Base-by-base conservation (phyloP, 1,284 basidiomycete species). In the Retiboletus flavoniger region DNA sequence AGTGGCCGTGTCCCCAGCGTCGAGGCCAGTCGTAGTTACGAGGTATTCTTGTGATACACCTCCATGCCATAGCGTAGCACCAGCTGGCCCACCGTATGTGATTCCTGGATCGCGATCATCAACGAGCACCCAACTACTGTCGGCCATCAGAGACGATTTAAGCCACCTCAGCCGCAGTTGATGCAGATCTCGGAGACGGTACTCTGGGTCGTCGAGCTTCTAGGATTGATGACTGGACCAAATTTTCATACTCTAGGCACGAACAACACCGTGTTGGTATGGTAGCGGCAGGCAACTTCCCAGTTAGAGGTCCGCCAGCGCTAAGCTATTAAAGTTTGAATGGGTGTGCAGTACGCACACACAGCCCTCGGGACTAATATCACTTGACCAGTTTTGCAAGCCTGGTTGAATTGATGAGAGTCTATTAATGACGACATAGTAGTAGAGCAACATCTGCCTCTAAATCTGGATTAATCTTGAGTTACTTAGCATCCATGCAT, bases 71-170 rank as follows among this genome's bases (percentile, higher is more conserved):
- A 17, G 14, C 16, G 21, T 4, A 17, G 26, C 13, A 28, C 32
- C 36, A 34, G 19, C 3, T 3, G 47, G 40, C n/a, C 24, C 24
- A 24, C 29, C 41, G 38, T 52, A 44, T 6, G 28, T 9, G 31
- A 56, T 54, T 29, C 42, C 55, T 32, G 38, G 32, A 38, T 58
- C 49, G 24, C 43, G 43, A 28, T 56, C 55, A 13, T 58, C 55
- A 28, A 50, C 24, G 8, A 50, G 17, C 26, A 50, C 29, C 21
- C 21, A 34, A 8, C 19, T 16, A n/a, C 14, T 16, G 40, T 26
- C 40, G 26, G 40, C 8, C 40, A 42, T 42, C 11, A 21, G 11
- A 14, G 21, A 16, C 24, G 9, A 24, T 16, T 21, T 16, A 24
- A 24, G 21, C 24, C 24, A 24, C 24, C 24, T 24, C 24, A 6